Conservation (phyloP, 1,139 yeast genomes). For the Spathaspora sp. region DNA sequence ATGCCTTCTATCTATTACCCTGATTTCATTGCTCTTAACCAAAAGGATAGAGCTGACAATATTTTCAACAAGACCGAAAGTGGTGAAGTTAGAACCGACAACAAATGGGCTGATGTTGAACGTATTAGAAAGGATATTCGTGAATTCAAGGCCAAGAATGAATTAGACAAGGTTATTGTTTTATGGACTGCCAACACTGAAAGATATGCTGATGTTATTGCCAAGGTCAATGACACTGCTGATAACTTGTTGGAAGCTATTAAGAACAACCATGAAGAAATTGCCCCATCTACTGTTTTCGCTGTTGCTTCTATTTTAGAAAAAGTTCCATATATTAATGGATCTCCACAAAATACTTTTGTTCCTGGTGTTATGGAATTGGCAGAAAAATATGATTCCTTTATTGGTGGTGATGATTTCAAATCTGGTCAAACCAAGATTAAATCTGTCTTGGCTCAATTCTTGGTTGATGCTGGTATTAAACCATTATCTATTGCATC, state of each 20-base stretch:
- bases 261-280: conserved; percentile 76
- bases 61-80: conserved; percentile 52
- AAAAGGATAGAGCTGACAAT: conserved; percentile 88
- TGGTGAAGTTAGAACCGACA: conserved; percentile 53
- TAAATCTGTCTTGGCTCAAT: conserved; percentile 93
- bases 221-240: conserved; percentile 86
- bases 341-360: conserved; percentile 96
- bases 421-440: conserved; percentile 96
- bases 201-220: conserved; percentile 76
- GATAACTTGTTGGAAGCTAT: conserved; percentile 75
- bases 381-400: conserved; percentile 73
- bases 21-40: conserved; percentile 94
- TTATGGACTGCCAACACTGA: conserved; percentile 98
- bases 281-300: conserved; percentile 87
- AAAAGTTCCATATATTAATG: conserved; percentile 86
- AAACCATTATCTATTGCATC: conserved; percentile 93
- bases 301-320: conserved; percentile 93
- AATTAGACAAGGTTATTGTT: conserved; percentile 82
- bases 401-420: conserved; percentile 97
- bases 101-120: conserved; percentile 91
- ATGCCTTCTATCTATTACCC: conserved; percentile 90
- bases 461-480: conserved; percentile 95
- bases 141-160: conserved; percentile 71
- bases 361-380: conserved; percentile 93
- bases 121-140: conserved; percentile 80